Evolutionary conservation across 805 yeast species (phyloP), one percentile per base, ranked within the genome.

Genomic region (Ogataea zsoltii): DNA sequence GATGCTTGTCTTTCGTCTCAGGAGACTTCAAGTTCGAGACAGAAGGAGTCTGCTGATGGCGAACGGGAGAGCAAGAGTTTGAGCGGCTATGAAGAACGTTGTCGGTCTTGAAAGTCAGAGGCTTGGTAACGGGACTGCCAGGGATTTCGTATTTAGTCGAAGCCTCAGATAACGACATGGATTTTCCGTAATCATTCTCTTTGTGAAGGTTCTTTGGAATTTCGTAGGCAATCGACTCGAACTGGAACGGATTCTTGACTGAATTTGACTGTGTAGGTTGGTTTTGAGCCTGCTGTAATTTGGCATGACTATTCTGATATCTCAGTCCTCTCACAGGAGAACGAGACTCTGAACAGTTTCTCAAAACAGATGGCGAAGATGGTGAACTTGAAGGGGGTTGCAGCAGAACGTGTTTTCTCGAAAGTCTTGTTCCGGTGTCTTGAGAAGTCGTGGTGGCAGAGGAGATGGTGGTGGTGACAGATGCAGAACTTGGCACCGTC

Each of bases 181-280:
- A 44, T 11, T 48, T 49, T 4, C 46, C 44, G 37, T 49, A 55
- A 18, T 46, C 53, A 38, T 49, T 49, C 33, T 53, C 59, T 35
- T 42, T 51, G 37, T 55, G 65, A 36, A 61, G 59, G 33, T 58
- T 53, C 25, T 59, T 56, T 10, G 69, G 65, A n/a, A 64, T 53
- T 33, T 66, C 69, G 45, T 66, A 66, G 2, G 49, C 44, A 33
- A 59, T 44, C 15, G 67, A 50, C 45, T 66, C 67, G 50, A 60
- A 66, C 41, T 64, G 63, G 50, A 66, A 66, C 7, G 68, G 69
- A 40, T 51, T 58, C 39, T 51, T 54, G 10, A 28, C 4, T 9
- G 31, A 15, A 38, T 18, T 29, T 21, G 19, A 38, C 23, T 25
- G 41, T 26, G 39, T 7, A 28, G 31, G 13, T 34, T 19, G 38